These are phyloP conservation scores for Ceratobasidium sp. DNA, from an alignment of 1,284 basidiomycete genomes.

Conservation along the genomic window DNA sequence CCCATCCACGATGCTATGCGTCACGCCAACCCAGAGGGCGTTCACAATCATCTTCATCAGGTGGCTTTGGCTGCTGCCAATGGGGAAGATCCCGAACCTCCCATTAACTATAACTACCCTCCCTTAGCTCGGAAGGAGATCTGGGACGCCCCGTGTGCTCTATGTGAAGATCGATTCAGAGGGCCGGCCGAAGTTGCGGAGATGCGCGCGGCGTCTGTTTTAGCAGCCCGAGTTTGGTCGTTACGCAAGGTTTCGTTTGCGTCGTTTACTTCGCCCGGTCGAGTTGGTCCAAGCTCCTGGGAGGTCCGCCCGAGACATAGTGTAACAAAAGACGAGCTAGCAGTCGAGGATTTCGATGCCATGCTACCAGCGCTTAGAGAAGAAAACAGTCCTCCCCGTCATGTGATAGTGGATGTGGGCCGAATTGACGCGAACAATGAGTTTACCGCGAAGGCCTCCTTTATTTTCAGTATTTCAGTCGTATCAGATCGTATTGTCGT, in stretches of 20 bases:
- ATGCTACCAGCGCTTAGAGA: constrained; percentile 17
- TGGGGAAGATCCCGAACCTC: constrained; percentile 26
- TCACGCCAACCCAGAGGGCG: constrained; percentile 37
- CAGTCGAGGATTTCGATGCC: background rate
- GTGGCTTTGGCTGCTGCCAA: constrained; percentile 36
- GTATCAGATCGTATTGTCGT: constrained; percentile 1
- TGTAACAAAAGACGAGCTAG: background rate
- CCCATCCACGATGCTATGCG: constrained; percentile 33
- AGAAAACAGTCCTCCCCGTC: background rate
- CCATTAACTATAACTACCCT: background rate
- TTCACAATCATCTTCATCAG: constrained; percentile 43
- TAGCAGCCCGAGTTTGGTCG: background rate
- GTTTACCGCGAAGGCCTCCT: background rate
- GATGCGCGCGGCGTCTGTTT: background rate
- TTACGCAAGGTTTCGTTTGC: constrained; percentile 20
- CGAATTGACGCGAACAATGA: background rate
- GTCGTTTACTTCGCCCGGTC: background rate
- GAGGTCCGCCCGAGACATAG: constrained; percentile 18
- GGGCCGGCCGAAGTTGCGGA: background rate
- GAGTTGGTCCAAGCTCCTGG: constrained; percentile 8
- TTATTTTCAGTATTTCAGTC: constrained; percentile 4
- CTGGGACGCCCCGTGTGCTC: constrained; percentile 3
- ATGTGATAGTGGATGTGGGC: constrained; percentile 19
- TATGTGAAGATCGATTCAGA: background rate
- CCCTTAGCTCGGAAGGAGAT: background rate